phyloP scores from a whole-genome alignment of 2,329 filamentous ascomycete genomes.

The Paracoccidioides brasiliensis region DNA sequence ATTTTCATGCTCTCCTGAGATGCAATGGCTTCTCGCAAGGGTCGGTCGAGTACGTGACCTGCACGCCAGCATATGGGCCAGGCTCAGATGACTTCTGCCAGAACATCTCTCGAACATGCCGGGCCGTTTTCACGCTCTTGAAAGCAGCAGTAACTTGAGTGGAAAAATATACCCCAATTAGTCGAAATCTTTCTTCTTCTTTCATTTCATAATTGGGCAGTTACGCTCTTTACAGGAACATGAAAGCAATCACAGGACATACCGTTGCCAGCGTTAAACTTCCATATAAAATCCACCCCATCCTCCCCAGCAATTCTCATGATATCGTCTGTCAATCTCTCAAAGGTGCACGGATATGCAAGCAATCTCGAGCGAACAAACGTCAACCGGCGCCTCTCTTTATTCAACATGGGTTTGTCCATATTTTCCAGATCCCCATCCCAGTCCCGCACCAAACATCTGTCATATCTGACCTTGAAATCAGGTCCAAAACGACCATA shows the following conservation, averaged over 20 bases:
- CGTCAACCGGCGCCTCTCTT: constrained; percentile 30
- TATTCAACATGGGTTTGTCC: constrained; percentile 17
- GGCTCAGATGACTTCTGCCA: constrained; percentile 16
- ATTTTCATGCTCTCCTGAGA: constrained; percentile 9
- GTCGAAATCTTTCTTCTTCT: not conserved
- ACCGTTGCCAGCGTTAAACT: constrained; percentile 34
- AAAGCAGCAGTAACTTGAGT: constrained; percentile 27
- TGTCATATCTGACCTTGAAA: not conserved
- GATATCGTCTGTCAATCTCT: constrained; percentile 25
- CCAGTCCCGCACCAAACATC: constrained; percentile 21
- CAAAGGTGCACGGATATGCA: constrained; percentile 20
- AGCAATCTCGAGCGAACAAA: constrained; percentile 29
- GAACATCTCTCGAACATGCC: constrained; percentile 23
- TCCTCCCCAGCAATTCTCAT: constrained; percentile 19
- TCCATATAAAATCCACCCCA: constrained; percentile 30
- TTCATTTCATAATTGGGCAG: not conserved
- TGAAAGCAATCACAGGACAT: constrained; percentile 10
- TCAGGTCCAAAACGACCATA: constrained; percentile 23
- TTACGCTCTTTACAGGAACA: not conserved
- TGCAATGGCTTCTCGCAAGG: constrained; percentile 29
- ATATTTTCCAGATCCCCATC: constrained; percentile 24
- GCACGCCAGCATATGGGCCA: constrained; percentile 21
- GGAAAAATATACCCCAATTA: not conserved
- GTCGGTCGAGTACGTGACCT: constrained; percentile 27
- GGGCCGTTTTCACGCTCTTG: constrained; percentile 24